Evolutionary conservation across 2,329 filamentous ascomycete genomes (phyloP).

Genomic region (Pseudophaeomoniella oleicola): DNA sequence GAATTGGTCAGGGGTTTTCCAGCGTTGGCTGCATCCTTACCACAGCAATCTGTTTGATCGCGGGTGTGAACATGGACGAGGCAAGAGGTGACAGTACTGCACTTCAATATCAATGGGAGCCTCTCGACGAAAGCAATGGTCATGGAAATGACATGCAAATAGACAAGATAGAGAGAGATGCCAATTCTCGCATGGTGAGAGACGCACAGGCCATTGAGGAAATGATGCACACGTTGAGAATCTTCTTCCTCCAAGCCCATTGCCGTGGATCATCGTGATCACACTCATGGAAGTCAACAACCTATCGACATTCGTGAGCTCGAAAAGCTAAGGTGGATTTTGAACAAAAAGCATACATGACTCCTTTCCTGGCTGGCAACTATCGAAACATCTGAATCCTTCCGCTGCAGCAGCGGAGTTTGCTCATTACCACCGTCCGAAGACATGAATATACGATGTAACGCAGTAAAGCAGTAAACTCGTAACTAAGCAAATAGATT

Average conservation of each 20-base stretch:
- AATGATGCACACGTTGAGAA: conserved; percentile 35
- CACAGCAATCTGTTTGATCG: conserved; percentile 33
- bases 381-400: not conserved
- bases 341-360: not conserved
- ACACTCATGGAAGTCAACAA: conserved; percentile 18
- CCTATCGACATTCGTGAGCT: no score
- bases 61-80: conserved; percentile 37
- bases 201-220: conserved; percentile 31
- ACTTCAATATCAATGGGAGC: not conserved
- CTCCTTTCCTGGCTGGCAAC: not conserved
- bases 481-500: no score
- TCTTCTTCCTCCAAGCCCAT: conserved; percentile 29
- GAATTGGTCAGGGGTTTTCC: no score
- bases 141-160: no score
- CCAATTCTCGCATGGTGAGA: no score
- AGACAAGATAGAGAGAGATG: no score
- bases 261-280: conserved; percentile 30
- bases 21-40: no score
- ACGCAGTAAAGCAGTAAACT: no score
- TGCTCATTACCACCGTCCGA: not conserved
- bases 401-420: not conserved
- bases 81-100: conserved; percentile 31
- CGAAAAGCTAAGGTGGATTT: no score
- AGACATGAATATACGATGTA: no score
- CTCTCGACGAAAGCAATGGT: not conserved